A percentile compares a stretch with the other conserved stretches of the same genome.
These are phyloP conservation scores for Omphalotus guepiniiformis DNA, from an alignment of 768 basidiomycete species.

Conservation along the genomic window DNA sequence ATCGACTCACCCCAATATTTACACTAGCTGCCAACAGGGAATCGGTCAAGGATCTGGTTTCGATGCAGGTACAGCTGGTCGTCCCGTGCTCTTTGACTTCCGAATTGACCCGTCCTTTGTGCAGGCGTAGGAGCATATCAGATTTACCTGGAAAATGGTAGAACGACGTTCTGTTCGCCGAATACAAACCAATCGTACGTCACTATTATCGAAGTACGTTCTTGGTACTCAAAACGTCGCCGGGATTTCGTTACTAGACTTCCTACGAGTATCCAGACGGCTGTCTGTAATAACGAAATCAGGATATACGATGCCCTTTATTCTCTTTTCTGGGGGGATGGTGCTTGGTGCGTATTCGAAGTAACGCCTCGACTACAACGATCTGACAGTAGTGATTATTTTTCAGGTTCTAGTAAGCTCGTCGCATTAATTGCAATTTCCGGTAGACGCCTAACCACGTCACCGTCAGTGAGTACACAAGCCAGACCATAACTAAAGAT, in stretches of 20 bases:
- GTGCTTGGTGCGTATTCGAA: slow-evolving; percentile 16
- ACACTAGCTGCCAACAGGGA: slow-evolving; percentile 18
- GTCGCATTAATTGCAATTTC: background rate
- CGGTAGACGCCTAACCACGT: background rate
- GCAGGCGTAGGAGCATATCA: background rate
- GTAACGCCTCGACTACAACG: background rate
- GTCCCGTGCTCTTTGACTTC: background rate
- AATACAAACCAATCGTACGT: slow-evolving; percentile 17
- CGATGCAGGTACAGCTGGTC: slow-evolving; percentile 10
- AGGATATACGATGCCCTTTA: slow-evolving; percentile 18
- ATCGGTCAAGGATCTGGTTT: slow-evolving; percentile 12
- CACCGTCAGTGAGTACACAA: slow-evolving; percentile 17
- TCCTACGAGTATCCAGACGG: slow-evolving; percentile 14
- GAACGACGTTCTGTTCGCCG: slow-evolving; percentile 14
- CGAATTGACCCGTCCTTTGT: background rate
- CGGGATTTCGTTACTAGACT: slow-evolving; percentile 9
- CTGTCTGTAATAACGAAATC: slow-evolving; percentile 19
- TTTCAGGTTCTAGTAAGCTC: slow-evolving; percentile 3
- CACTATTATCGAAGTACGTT: background rate
- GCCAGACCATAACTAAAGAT: slow-evolving; percentile 14
- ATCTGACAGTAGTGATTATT: too few species aligned
- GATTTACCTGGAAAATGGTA: slow-evolving; percentile 2
- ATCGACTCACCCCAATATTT: background rate
- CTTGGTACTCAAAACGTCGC: background rate
- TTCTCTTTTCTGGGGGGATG: slow-evolving; percentile 13